phyloP scores from a whole-genome alignment of 2,329 filamentous ascomycete species.

The Alternaria solani region DNA sequence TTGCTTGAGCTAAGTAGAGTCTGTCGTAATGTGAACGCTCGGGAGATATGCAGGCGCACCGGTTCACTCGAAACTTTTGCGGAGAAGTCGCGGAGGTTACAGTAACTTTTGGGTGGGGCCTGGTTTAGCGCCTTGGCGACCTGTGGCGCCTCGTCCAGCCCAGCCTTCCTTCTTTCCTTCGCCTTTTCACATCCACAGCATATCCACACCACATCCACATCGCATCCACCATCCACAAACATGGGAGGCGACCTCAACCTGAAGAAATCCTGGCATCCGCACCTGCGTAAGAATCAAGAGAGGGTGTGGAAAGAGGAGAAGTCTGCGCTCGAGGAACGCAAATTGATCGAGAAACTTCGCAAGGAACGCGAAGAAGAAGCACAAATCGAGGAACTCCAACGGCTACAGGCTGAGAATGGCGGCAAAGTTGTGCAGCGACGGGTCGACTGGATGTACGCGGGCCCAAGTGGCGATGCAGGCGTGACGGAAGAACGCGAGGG shows the following conservation, averaged over 20 bases:
- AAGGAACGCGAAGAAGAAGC: slow-evolving; percentile 95
- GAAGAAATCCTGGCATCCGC: slow-evolving; percentile 89
- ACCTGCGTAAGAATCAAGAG: slow-evolving; percentile 87
- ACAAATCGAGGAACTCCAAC: slow-evolving; percentile 88
- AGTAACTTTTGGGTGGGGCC: slow-evolving; percentile 31
- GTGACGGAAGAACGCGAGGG: slow-evolving; percentile 87
- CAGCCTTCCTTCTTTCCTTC: slow-evolving; percentile 19
- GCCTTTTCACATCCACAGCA: background rate
- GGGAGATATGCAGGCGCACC: slow-evolving; percentile 9
- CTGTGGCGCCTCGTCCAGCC: slow-evolving; percentile 16
- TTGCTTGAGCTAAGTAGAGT: background rate
- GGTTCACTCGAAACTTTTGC: slow-evolving; percentile 33
- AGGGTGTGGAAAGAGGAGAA: slow-evolving; percentile 92
- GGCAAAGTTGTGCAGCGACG: slow-evolving; percentile 80
- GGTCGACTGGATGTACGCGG: slow-evolving; percentile 98
- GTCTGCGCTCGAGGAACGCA: slow-evolving; percentile 91
- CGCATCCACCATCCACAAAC: slow-evolving; percentile 50
- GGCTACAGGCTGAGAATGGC: slow-evolving; percentile 81
- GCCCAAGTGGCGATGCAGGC: slow-evolving; percentile 74
- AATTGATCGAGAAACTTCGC: slow-evolving; percentile 87
- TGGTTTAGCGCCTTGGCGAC: slow-evolving; percentile 7
- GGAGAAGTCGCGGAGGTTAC: slow-evolving; percentile 33
- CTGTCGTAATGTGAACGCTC: background rate
- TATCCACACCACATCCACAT: background rate
- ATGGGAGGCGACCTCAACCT: slow-evolving; percentile 97